Base-by-base conservation (phyloP, 2,329 filamentous ascomycete genomes). In the Paecilomyces niveus region DNA sequence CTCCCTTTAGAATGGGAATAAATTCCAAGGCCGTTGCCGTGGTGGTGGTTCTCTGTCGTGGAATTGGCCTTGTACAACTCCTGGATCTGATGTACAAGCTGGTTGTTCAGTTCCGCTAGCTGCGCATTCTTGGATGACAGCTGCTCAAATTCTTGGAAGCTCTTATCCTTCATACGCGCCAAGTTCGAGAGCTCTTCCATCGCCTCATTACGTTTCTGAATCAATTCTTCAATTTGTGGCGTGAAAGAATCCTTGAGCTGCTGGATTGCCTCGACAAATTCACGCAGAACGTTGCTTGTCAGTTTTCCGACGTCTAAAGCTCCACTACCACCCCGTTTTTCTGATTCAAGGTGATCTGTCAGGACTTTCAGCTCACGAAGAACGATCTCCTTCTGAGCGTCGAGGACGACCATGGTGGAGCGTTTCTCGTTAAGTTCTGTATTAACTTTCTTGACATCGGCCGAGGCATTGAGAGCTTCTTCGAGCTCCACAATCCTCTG, bases 301-400 rank as follows among this genome's bases (percentile, higher is more conserved):
- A 88, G 75, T 62, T 90, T 88, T 15, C 85, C 84, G 31, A 93
- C 80, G 67, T 97, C 90, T 60, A 97, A 80, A 5, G 90, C 87
- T 57, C 88, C 85, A 68, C 89, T 89, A 53, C 84, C 89, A 63
- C 90, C 87, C 8, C 9, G 39, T 76, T 96, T 97, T 57, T 91
- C 92, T 56, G 85, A 85, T 70, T 93, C 89, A 21, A 97, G 86
- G 70, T 94, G 93, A 53, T 92, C 90, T 3, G 91, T 92, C 67
- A 97, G 83, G 39, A 93, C 88, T 69, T 96, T 91, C 18, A 97
- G 80, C 73, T 97, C 92, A 49, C 90, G 88, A 67, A 97, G 90
- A 76, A 96, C 93, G 72, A 97, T 92, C 75, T 97, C 93, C 55
- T 92, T 91, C 74, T 97, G 91, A 0, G 92, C 93, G 71, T 97